These are phyloP conservation scores for Vigna angularis DNA, from an alignment of 306 rosid species.

Conservation along the genomic window DNA sequence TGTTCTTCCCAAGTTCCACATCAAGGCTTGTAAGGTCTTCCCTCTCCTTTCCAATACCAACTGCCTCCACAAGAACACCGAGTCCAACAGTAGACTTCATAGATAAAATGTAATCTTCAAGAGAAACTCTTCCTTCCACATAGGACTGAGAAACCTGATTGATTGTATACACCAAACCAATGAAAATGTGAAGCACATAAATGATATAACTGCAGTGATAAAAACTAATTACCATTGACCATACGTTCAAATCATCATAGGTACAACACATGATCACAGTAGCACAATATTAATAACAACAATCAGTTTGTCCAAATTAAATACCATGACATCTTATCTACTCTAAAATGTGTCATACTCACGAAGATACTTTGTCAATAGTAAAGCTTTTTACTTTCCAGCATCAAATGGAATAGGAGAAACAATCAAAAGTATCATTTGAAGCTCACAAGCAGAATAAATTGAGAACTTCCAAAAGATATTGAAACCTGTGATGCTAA, in stretches of 20 bases:
- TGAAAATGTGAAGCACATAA: slow-evolving; percentile 8
- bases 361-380: neutral
- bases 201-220: neutral
- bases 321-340: neutral
- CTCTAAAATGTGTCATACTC: neutral
- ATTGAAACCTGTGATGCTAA: neutral
- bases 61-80: slow-evolving; percentile 64
- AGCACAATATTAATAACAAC: neutral
- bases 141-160: slow-evolving; percentile 71
- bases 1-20: slow-evolving; percentile 62
- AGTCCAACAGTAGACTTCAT: slow-evolving; percentile 67
- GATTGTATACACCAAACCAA: slow-evolving; percentile 36
- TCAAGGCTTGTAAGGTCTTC: slow-evolving; percentile 70
- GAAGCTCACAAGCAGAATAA: neutral
- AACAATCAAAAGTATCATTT: slow-evolving; percentile 13
- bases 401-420: slow-evolving; percentile 13
- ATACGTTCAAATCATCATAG: slow-evolving; percentile 6
- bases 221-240: slow-evolving; percentile 5
- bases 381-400: slow-evolving; percentile 5
- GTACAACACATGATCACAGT: neutral
- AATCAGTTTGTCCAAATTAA: neutral
- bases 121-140: slow-evolving; percentile 61
- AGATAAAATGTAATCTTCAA: slow-evolving; percentile 64
- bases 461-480: slow-evolving; percentile 14
- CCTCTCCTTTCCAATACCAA: slow-evolving; percentile 71